Conservation (phyloP, 345 rosid species). For the Populus deltoides region DNA sequence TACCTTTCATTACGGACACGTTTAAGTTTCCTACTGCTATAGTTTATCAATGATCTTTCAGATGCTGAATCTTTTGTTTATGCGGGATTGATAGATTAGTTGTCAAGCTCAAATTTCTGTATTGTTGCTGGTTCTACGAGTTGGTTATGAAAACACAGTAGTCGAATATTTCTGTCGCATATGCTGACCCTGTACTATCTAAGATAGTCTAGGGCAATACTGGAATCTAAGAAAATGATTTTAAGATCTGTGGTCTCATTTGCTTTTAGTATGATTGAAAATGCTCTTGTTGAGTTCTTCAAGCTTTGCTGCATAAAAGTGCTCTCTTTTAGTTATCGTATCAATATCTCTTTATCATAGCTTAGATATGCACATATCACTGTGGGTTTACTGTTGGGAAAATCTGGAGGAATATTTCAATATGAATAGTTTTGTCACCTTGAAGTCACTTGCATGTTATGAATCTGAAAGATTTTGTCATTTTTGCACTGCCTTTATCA, state of each 20-base stretch:
- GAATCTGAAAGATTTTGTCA: not conserved
- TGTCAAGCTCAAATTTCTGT: conserved; percentile 10
- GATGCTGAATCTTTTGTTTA: not conserved
- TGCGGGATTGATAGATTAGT: conserved; percentile 3
- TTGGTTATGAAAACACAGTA: not conserved
- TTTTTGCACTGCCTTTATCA: not conserved
- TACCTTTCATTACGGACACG: conserved; percentile 64
- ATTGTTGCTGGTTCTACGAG: conserved; percentile 13
- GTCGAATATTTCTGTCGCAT: conserved; percentile 9
- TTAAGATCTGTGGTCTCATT: not conserved
- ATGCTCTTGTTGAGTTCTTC: not conserved
- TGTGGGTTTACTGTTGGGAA: not conserved
- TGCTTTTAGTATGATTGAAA: not conserved
- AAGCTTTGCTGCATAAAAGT: not conserved
- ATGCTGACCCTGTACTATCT: conserved; percentile 20
- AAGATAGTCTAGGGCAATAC: conserved; percentile 29
- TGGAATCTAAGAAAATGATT: conserved; percentile 4
- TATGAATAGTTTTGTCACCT: not conserved
- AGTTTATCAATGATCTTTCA: conserved; percentile 45
- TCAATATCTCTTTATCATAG: not conserved
- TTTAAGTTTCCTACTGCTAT: conserved; percentile 67
- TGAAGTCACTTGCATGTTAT: not conserved
- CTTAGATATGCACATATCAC: not conserved
- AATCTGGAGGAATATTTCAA: not conserved
- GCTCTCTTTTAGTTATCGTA: not conserved